Evolutionary conservation across 2,329 filamentous ascomycete species (phyloP).

Genomic region (Sporothrix brunneoviolacea): DNA sequence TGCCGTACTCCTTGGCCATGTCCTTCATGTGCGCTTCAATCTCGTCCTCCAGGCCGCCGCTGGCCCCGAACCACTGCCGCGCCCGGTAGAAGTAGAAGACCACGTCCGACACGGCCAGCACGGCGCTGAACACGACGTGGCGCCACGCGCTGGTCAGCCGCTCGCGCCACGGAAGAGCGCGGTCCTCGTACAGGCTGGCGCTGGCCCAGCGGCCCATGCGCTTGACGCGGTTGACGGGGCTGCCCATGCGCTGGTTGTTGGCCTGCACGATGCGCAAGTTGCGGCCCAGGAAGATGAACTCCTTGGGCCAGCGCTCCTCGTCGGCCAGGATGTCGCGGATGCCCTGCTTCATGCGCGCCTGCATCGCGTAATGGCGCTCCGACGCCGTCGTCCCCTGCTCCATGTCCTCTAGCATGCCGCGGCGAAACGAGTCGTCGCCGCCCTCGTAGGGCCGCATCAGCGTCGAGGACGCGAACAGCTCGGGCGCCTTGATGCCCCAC

Average conservation of each 20-base stretch:
- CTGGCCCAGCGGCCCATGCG: conserved; percentile 90
- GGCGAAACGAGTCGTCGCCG: conserved; percentile 61
- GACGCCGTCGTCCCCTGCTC: conserved; percentile 51
- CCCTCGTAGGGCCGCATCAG: conserved; percentile 87
- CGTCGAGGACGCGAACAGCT: conserved; percentile 87
- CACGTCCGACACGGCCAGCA: conserved; percentile 70
- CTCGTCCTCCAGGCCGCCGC: conserved; percentile 88
- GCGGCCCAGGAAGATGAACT: conserved; percentile 85
- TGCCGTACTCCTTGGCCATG: conserved; percentile 84
- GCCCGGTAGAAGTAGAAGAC: conserved; percentile 77
- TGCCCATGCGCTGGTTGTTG: conserved; percentile 86
- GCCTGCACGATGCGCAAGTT: conserved; percentile 91
- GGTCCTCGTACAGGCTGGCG: conserved; percentile 70
- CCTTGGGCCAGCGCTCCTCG: conserved; percentile 81
- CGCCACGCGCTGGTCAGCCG: conserved; percentile 63
- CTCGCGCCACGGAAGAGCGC: conserved; percentile 54
- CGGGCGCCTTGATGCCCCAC: conserved; percentile 86
- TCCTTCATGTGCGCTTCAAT: conserved; percentile 80
- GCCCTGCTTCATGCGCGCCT: conserved; percentile 68
- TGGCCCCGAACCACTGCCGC: conserved; percentile 67
- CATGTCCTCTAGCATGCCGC: conserved; percentile 59
- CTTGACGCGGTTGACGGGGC: conserved; percentile 86
- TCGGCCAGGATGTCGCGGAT: conserved; percentile 67
- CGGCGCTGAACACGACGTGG: conserved; percentile 74
- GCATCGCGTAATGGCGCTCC: conserved; percentile 85